phyloP scores from a whole-genome alignment of 495 filamentous ascomycete genomes.

The Polyplosphaeria fusca region DNA sequence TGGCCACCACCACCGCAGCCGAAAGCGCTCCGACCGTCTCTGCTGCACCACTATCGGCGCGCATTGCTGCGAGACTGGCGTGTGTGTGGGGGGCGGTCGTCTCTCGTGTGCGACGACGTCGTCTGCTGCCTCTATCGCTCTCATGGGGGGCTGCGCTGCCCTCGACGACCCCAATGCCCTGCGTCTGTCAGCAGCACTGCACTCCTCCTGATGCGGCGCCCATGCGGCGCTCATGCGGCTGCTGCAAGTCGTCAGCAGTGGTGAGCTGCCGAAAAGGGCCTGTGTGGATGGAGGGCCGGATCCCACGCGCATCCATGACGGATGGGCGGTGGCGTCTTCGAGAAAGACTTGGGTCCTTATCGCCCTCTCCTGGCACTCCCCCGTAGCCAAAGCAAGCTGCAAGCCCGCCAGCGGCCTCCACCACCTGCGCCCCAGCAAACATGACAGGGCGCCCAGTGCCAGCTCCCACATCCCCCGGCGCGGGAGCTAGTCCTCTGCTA shows the following conservation, averaged over 20 bases:
- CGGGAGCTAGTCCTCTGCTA: slow-evolving; percentile 32
- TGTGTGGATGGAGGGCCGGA: background rate
- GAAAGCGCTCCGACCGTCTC: background rate
- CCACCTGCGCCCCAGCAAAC: background rate
- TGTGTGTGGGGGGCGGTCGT: background rate
- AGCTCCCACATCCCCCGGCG: slow-evolving; percentile 19
- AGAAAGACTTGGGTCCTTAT: background rate
- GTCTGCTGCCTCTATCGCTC: too few relatives aligned
- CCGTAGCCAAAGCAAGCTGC: background rate
- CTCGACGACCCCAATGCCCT: background rate
- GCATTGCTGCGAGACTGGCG: background rate
- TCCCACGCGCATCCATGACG: background rate
- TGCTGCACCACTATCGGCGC: background rate
- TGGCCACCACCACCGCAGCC: background rate
- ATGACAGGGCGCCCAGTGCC: slow-evolving; percentile 20
- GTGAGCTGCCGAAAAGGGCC: background rate
- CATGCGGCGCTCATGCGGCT: background rate
- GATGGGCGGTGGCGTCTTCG: background rate
- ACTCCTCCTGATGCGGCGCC: background rate
- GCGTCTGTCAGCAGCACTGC: background rate
- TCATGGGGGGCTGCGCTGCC: background rate
- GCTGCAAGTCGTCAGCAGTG: background rate
- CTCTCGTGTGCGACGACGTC: background rate
- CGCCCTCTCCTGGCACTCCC: background rate
- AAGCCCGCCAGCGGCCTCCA: background rate